phyloP scores from a whole-genome alignment of 2,329 filamentous ascomycete genomes.

The Fusarium tjaetaba region DNA sequence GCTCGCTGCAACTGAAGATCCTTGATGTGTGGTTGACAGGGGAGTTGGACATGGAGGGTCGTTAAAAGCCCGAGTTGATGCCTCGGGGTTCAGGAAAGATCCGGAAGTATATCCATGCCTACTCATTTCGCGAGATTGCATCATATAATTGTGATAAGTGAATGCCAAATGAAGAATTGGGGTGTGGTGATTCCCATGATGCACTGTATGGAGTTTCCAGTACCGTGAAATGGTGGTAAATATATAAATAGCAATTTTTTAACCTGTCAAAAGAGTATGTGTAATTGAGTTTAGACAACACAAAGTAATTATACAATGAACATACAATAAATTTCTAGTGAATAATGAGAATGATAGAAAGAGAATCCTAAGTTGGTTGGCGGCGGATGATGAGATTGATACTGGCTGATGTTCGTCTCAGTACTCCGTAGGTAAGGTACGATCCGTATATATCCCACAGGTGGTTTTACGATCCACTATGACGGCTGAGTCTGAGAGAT shows the following conservation, averaged over 20 bases:
- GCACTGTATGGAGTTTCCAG: not conserved
- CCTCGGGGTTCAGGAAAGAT: not conserved
- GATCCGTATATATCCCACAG: not conserved
- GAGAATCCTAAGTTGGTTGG: not conserved
- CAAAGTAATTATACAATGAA: too few species aligned
- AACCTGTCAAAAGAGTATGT: too few species aligned
- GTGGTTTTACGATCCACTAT: slow-evolving; percentile 18
- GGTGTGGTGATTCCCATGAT: not conserved
- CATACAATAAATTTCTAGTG: too few species aligned
- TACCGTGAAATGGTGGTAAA: not conserved
- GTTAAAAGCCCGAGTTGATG: not conserved
- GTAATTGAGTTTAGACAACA: not conserved
- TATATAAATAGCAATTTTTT: not conserved
- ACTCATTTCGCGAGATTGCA: slow-evolving; percentile 1
- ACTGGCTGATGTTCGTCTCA: slow-evolving; percentile 2
- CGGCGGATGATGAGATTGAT: not conserved
- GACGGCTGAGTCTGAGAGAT: not conserved
- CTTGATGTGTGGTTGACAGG: slow-evolving; percentile 17
- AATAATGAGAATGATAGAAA: not conserved
- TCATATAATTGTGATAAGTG: not conserved
- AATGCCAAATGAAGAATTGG: not conserved
- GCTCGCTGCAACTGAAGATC: slow-evolving; percentile 3
- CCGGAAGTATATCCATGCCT: not conserved
- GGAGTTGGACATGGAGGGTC: not conserved
- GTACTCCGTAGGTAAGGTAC: not conserved